A percentile compares a stretch with the other conserved stretches of the same genome.
Conservation (phyloP, 352 stramenopile species). For the Globisporangium carolinianum region DNA sequence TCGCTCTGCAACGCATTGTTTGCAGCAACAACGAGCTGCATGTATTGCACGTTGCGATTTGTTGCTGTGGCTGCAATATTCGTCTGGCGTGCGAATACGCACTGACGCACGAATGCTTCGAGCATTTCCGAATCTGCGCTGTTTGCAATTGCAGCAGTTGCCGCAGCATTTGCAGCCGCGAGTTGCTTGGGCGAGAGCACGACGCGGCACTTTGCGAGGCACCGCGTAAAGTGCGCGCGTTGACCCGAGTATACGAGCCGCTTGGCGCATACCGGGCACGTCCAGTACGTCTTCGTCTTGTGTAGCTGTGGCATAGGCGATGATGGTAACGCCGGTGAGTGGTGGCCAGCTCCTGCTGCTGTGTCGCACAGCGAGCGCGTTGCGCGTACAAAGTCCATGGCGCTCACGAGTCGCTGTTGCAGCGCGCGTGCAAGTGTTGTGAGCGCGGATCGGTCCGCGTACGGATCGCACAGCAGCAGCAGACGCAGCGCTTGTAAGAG, state of each 20-base stretch:
- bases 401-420: conserved; percentile 5
- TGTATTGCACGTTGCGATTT: conserved; percentile 4
- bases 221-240: conserved; percentile 5
- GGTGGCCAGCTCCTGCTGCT: not conserved
- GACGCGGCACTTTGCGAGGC: conserved; percentile 9
- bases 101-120: not conserved
- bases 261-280: conserved; percentile 10
- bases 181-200: conserved; percentile 9
- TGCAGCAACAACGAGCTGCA: conserved; percentile 10
- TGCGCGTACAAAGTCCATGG: conserved; percentile 7
- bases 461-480: conserved; percentile 2
- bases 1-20: conserved; percentile 9
- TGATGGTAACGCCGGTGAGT: not conserved
- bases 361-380: conserved; percentile 8
- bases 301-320: not conserved
- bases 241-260: conserved; percentile 7
- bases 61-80: conserved; percentile 3
- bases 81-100: not conserved
- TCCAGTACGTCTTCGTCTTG: conserved; percentile 6
- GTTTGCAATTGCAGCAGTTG: not conserved
- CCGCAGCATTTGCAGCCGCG: not conserved
- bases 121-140: not conserved
- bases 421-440: not conserved
- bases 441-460: not conserved
- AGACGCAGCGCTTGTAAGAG: conserved; percentile 6